Base-by-base conservation (phyloP, 1,284 basidiomycete species). In the Ustilago shanxiensis region DNA sequence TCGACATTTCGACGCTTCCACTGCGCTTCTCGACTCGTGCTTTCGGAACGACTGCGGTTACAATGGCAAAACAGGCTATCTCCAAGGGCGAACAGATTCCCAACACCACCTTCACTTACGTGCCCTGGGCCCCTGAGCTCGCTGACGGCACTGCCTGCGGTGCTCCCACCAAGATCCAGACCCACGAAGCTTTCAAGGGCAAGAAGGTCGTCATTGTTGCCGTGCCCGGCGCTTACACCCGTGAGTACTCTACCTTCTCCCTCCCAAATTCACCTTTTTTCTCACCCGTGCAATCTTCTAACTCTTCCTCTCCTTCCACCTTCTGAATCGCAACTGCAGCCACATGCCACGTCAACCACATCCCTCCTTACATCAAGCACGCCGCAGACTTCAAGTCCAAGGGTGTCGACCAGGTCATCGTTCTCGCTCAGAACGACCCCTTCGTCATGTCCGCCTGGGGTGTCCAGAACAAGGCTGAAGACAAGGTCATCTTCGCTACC, bases 191-290 rank as follows among this genome's bases (percentile, higher is more conserved):
- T 52, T 93, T 92, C 92, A 92, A 92, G 86, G 91, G 91, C 83
- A 94, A 94, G 89, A 93, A 92, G 87, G 91, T 93, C 61, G 91
- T 94, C 52, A 86, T 93, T 68, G 89, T 93, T 85, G 88, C 92
- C 68, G 91, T 93, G 45, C 92, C 92, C 28, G 92, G 92, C 62
- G 92, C 92, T 28, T 79, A 90, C 87, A 60, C 59, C 44, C 76
- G 74, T 77, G 60, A 77, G 74, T 76, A 6, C 14, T 31, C 28
- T 20, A 10, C 13, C 14, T n/a, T 18, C 20, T 39, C 2, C 26
- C 26, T 0, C 57, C 11, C 18, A 20, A 45, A n/a, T n/a, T n/a
- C n/a, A n/a, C n/a, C n/a, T n/a, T n/a, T 24, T 11, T 9, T 31
- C 50, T n/a, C 24, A 45, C 60, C 26, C 3, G 26, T n/a, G 2